These are phyloP conservation scores for Calonectria henricotiae DNA, from an alignment of 2,329 filamentous ascomycete genomes.

Conservation along the genomic window DNA sequence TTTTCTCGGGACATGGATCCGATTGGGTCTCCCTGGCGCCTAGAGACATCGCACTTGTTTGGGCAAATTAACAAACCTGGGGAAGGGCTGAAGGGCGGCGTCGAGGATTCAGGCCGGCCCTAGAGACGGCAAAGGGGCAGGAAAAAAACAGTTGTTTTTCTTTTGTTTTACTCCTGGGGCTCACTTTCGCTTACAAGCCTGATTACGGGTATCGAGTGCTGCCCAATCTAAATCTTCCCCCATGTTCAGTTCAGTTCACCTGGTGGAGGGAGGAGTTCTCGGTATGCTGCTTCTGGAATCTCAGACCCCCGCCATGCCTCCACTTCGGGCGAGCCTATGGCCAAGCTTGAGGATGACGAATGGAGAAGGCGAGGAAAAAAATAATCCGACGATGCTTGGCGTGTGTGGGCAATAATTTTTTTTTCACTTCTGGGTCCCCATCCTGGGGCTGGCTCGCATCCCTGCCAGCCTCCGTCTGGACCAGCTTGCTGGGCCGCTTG, in stretches of 20 bases:
- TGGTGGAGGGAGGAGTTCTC: constrained; percentile 35
- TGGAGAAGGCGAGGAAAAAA: constrained; percentile 31
- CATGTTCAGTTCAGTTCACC: constrained; percentile 19
- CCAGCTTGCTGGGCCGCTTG: constrained; percentile 45
- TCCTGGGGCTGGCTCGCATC: constrained; percentile 28
- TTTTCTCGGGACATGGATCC: constrained; percentile 21
- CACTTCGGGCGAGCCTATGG: constrained; percentile 31
- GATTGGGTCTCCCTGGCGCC: neutral
- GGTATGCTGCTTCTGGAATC: constrained; percentile 47
- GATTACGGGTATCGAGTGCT: constrained; percentile 22
- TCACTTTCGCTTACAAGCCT: constrained; percentile 13
- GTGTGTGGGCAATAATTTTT: constrained; percentile 34
- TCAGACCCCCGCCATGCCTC: constrained; percentile 42
- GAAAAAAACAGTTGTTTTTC: constrained; percentile 12
- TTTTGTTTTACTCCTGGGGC: neutral
- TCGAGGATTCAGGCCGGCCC: constrained; percentile 29
- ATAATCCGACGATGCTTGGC: constrained; percentile 42
- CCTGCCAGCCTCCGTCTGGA: constrained; percentile 41
- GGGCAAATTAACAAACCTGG: constrained; percentile 23
- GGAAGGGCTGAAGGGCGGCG: constrained; percentile 21
- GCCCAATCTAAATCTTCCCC: constrained; percentile 17
- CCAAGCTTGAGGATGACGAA: neutral
- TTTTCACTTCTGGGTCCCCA: constrained; percentile 9
- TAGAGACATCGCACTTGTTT: neutral
- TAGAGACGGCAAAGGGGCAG: neutral